Evolutionary conservation across 2,329 filamentous ascomycete species (phyloP).

Genomic region (Diplodia corticola): DNA sequence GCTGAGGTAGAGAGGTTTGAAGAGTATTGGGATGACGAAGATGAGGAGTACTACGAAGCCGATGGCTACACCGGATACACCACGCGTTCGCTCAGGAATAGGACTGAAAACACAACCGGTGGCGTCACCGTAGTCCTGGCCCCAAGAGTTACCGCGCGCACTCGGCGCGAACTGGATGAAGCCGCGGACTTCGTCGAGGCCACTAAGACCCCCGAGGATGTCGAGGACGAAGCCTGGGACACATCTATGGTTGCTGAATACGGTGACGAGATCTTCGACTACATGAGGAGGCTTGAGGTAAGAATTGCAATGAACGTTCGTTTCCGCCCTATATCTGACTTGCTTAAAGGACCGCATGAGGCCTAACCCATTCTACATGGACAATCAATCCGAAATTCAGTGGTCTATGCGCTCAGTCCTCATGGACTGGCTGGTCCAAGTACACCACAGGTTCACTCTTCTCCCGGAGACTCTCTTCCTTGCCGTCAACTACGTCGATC

Average conservation of each 20-base stretch:
- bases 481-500: conserved; percentile 94
- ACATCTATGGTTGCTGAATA: conserved; percentile 98
- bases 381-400: conserved; percentile 92
- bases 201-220: conserved; percentile 67
- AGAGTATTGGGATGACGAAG: conserved; percentile 74
- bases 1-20: conserved; percentile 53
- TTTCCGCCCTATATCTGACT: neutral
- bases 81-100: conserved; percentile 74
- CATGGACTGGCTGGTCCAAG: conserved; percentile 98
- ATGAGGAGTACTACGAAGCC: conserved; percentile 73
- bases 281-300: conserved; percentile 89
- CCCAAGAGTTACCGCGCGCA: conserved; percentile 69
- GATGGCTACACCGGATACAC: conserved; percentile 63
- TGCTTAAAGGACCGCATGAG: conserved; percentile 66
- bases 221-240: conserved; percentile 88
- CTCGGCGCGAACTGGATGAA: conserved; percentile 70
- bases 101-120: conserved; percentile 70
- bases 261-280: conserved; percentile 89
- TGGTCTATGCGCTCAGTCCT: conserved; percentile 98
- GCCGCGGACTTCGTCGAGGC: conserved; percentile 67
- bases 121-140: conserved; percentile 66
- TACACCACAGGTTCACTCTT: conserved; percentile 86
- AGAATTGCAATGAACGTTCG: conserved; percentile 19
- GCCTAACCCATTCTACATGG: conserved; percentile 94
- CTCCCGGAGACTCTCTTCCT: conserved; percentile 94